Base-by-base conservation (phyloP, 768 basidiomycete genomes). In the Auricularia cornea region DNA sequence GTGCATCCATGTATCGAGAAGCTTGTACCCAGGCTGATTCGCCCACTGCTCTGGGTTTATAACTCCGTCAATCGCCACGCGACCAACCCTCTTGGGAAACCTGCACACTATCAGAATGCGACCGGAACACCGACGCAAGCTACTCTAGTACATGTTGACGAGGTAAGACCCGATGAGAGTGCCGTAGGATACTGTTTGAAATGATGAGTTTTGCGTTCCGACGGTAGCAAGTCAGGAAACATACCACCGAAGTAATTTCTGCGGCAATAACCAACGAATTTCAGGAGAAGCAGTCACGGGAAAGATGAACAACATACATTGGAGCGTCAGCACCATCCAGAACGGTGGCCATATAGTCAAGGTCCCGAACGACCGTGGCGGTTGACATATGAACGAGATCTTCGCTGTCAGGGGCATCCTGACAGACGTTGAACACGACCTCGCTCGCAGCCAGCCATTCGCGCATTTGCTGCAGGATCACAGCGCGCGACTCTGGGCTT, bases 121-220 rank as follows among this genome's bases (percentile, higher is more conserved):
- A n/a, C n/a, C n/a, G n/a, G n/a, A n/a, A n/a, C n/a, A n/a, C n/a
- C n/a, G n/a, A n/a, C n/a, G n/a, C n/a, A n/a, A n/a, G n/a, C n/a
- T n/a, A n/a, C n/a, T n/a, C n/a, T n/a, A n/a, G n/a, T n/a, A 68
- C 67, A 68, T 68, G 48, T 68, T 68, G 35, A 68, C 63, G 11
- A 68, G 38, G 63, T 68, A 68, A 28, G 59, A 41, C 4, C 67
- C 67, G 28, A 66, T 23, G 18, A 68, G 30, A 14, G 67, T 60
- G 14, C 67, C 67, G 41, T 68, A 68, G 20, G 66, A 66, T 10
- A 31, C 65, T 57, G 54, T 3, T 1, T 8, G 6, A 10, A 23
- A 23, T 10, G 28, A 57, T 57, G 54, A 31, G 3, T 30, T 2
- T 26, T 3, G 6, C 16, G 20, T 20, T 3, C 35, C 35, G 4